Percentiles rank a stretch among this genome's conserved stretches.
Conservation (phyloP, 805 yeast genomes). For the Saturnispora mendoncae region DNA sequence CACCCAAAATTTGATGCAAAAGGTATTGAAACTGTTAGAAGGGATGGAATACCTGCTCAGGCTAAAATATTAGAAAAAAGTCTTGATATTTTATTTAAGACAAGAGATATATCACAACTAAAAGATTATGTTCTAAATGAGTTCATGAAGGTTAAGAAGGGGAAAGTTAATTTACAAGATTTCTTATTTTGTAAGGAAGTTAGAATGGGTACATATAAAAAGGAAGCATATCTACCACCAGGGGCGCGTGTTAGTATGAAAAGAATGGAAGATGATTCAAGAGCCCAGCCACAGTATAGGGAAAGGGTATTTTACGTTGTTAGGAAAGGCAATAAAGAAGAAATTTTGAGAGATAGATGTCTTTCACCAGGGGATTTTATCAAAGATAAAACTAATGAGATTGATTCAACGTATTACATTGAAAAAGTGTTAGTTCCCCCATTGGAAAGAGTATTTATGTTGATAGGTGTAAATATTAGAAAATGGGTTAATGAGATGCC, state of each 20-base stretch:
- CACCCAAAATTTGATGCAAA: constrained; percentile 83
- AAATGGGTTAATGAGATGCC: constrained; percentile 75
- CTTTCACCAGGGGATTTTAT: constrained; percentile 70
- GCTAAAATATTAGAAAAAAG: constrained; percentile 70
- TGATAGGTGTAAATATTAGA: constrained; percentile 72
- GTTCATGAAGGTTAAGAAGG: constrained; percentile 56
- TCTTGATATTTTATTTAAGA: constrained; percentile 59
- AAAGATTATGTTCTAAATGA: constrained; percentile 57
- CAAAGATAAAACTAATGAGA: constrained; percentile 29
- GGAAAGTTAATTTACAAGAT: constrained; percentile 63
- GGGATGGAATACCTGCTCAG: constrained; percentile 94
- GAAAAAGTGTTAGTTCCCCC: constrained; percentile 83
- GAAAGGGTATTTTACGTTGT: constrained; percentile 89
- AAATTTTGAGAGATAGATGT: constrained; percentile 65
- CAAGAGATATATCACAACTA: constrained; percentile 60
- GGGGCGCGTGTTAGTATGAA: constrained; percentile 79
- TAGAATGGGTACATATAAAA: constrained; percentile 72
- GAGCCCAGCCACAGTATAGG: constrained; percentile 77
- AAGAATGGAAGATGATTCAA: constrained; percentile 51
- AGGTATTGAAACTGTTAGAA: constrained; percentile 88
- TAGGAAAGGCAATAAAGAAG: constrained; percentile 43
- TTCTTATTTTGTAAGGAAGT: constrained; percentile 92
- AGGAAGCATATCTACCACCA: constrained; percentile 68
- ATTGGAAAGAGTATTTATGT: constrained; percentile 68
- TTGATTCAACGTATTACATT: constrained; percentile 84